Evolutionary conservation across 495 filamentous ascomycete genomes (phyloP).

Genomic region (Xylaria castorea): DNA sequence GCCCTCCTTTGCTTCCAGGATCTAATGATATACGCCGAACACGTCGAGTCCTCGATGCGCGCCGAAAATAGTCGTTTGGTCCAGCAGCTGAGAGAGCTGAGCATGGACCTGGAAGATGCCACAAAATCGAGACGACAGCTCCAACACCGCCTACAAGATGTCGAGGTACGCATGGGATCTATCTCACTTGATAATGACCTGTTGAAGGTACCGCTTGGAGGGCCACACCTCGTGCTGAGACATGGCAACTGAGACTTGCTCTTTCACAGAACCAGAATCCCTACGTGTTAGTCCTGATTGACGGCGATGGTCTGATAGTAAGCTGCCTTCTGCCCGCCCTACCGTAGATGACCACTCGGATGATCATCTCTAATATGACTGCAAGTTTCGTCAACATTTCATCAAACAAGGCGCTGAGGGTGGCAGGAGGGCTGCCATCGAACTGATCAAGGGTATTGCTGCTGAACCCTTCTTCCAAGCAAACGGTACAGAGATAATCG

Average conservation of each 20-base stretch:
- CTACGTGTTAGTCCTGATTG: constrained; percentile 76
- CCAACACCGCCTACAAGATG: constrained; percentile 48
- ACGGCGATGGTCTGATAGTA: constrained; percentile 78
- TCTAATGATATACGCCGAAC: constrained; percentile 48
- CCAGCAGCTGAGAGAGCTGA: constrained; percentile 43
- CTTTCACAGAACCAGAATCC: constrained; percentile 70
- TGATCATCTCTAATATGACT: constrained; percentile 27
- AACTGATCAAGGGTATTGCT: constrained; percentile 64
- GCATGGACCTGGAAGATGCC: constrained; percentile 53
- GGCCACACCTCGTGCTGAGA: constrained; percentile 13
- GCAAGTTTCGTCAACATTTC: constrained; percentile 69
- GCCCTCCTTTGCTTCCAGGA: constrained; percentile 44
- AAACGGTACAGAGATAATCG: constrained; percentile 65
- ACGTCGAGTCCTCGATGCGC: constrained; percentile 42
- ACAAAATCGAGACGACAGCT: constrained; percentile 49
- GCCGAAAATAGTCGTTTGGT: constrained; percentile 46
- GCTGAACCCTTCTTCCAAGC: constrained; percentile 43
- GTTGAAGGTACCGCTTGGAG: constrained; percentile 45
- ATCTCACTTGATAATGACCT: constrained; percentile 42
- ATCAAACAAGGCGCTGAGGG: constrained; percentile 70
- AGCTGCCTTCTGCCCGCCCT: constrained; percentile 31
- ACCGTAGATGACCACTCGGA: neutral
- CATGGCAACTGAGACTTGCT: constrained; percentile 34
- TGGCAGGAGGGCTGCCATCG: constrained; percentile 71
- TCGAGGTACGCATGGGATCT: constrained; percentile 37